Evolutionary conservation across 2,329 filamentous ascomycete genomes (phyloP), one percentile per base, ranked within the genome.

Genomic region (Macrophomina pseudophaseolina): DNA sequence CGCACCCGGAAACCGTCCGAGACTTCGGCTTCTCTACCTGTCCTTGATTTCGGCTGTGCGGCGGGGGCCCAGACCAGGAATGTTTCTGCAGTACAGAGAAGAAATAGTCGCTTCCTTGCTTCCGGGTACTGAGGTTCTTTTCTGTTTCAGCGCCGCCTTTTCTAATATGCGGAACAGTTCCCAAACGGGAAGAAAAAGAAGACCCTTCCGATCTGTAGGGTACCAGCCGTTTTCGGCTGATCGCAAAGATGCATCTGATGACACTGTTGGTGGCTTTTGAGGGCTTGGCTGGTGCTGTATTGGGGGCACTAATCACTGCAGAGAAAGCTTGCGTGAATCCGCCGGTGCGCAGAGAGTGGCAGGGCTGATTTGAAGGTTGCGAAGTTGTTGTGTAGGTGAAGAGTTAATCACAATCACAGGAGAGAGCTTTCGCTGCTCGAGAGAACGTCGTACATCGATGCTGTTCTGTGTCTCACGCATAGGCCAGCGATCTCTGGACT

Each of bases 381-480:
- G 3, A 23, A 23, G 8, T 14, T 6, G 12, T 16, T 18, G 35
- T 23, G 16, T 33, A 30, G 12, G n/a, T 23, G 28, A 33, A 28
- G 32, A 48, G 23, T 35, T 38, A 2, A 53, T 4, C 32, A 5
- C 38, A 11, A 11, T n/a, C 4, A 40, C 66, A 73, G 72, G 72
- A 72, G 69, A 63, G 65, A 72, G 30, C 53, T 74, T 11, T 70
- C 70, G 4, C 18, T 58, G 0, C 23, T 40, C 1, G 68, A 74
- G 56, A 71, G 68, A 42, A 69, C 62, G n/a, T 53, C 49, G 7
- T 75, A 75, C 44, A 69, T 74, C n/a, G 66, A 72, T 18, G 72
- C 73, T 3, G 72, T 74, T 9, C 64, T 72, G 3, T 75, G 73
- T 54, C 46, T 75, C 40, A 66, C 70, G 9, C 67, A 42, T 3